These are phyloP conservation scores for Dryas octopetala DNA, from an alignment of 306 rosid species.

Conservation along the genomic window DNA sequence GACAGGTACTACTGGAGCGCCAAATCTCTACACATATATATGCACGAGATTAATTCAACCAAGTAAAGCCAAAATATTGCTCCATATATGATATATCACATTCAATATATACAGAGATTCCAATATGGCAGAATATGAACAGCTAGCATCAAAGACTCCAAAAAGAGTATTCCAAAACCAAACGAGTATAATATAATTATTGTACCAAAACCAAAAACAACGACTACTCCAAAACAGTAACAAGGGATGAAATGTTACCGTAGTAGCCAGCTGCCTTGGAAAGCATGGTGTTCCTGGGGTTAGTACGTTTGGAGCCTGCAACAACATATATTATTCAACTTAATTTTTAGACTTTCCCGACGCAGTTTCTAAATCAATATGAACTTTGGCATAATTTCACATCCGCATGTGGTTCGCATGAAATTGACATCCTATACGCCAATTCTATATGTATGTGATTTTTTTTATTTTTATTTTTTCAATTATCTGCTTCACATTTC, in stretches of 20 bases:
- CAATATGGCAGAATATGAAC: no score
- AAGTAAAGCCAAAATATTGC: slow-evolving; percentile 3
- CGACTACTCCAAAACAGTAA: slow-evolving; percentile 12
- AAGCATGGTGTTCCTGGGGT: slow-evolving; percentile 63
- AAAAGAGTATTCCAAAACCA: neutral
- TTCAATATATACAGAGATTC: no score
- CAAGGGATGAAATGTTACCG: slow-evolving; percentile 38
- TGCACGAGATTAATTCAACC: neutral
- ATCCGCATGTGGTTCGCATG: no score
- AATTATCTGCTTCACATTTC: no score
- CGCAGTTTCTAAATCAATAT: no score
- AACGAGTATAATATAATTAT: no score
- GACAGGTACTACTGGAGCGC: slow-evolving; percentile 33
- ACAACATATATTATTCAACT: neutral
- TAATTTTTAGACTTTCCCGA: no score
- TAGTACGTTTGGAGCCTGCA: slow-evolving; percentile 51
- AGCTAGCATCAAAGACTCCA: slow-evolving; percentile 33
- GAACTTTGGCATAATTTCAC: no score
- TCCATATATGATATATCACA: neutral
- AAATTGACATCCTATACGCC: no score
- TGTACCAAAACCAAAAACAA: no score
- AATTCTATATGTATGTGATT: no score
- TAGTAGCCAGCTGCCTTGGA: slow-evolving; percentile 51
- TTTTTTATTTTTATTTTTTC: no score
- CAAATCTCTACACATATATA: slow-evolving; percentile 51